Conservation (phyloP, 192 early-diverging fungal genomes). For the Entomortierella beljakovae region DNA sequence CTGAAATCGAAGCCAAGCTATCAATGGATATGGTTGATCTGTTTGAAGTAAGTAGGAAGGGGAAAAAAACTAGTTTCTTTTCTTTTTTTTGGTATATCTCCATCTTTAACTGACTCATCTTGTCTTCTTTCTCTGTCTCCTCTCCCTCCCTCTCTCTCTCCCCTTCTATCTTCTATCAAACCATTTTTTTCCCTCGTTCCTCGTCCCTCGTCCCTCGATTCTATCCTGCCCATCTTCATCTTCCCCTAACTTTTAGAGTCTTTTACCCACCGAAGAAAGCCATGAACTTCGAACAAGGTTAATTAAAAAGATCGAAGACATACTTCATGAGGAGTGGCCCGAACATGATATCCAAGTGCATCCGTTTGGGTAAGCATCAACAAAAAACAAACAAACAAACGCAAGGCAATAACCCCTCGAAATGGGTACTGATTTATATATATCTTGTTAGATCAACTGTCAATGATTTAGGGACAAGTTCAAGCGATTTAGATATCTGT, state of each 20-base stretch:
- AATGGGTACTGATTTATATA: too few species aligned
- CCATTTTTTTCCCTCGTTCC: too few species aligned
- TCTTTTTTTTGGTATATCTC: too few species aligned
- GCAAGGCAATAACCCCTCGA: too few species aligned
- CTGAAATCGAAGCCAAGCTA: slow-evolving; percentile 33
- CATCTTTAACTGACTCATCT: too few species aligned
- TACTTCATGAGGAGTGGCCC: slow-evolving; percentile 88
- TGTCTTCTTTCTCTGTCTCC: too few species aligned
- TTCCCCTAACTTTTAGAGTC: slow-evolving; percentile 26
- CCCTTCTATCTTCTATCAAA: too few species aligned
- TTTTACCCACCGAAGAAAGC: slow-evolving; percentile 77
- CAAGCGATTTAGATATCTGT: slow-evolving; percentile 94
- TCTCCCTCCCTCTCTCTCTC: too few species aligned
- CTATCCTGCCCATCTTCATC: background rate
- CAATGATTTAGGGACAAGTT: slow-evolving; percentile 86
- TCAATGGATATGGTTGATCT: slow-evolving; percentile 53
- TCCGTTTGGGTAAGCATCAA: slow-evolving; percentile 85
- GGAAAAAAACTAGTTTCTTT: too few species aligned
- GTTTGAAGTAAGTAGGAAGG: slow-evolving; percentile 44
- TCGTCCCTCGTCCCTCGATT: too few species aligned
- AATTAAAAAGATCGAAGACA: slow-evolving; percentile 82
- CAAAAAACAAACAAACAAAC: too few species aligned
- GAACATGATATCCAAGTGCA: slow-evolving; percentile 79
- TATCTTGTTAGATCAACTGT: slow-evolving; percentile 76
- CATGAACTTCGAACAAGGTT: slow-evolving; percentile 72